Base-by-base conservation (phyloP, 306 rosid genomes). In the Lathyrus oleraceus region DNA sequence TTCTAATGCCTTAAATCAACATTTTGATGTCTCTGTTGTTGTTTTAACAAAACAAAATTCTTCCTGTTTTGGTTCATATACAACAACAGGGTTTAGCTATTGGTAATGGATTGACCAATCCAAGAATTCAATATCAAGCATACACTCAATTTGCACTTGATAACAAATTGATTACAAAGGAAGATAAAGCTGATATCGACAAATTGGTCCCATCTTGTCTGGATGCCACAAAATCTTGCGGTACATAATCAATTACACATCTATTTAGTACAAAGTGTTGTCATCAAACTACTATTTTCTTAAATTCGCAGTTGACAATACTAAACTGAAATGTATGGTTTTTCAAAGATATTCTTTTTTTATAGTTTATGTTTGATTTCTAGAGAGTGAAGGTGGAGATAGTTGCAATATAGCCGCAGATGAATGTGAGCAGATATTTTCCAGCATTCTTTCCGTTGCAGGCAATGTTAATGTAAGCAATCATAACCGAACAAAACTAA, bases 11-110 rank as follows among this genome's bases (percentile, higher is more conserved):
- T 27, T 27, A 27, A 3, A 27, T 27, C 4, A 27, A 27, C 30
- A 4, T 3, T 2, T 27, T 27, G 30, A 27, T 27, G 30, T 4
- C 5, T 27, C 30, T 27, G 30, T 27, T 27, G 30, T 27, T 27
- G 30, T 27, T 27, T 27, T 27, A 4, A 30, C 0, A n/a, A n/a
- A n/a, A n/a, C n/a, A n/a, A n/a, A 20, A 53, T 10, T 2, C 5
- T 2, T 14, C 32, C 4, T 8, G 19, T 16, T 25, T 52, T 8
- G 17, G 43, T 43, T 38, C 4, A 7, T 21, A 3, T 21, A 52
- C 38, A 65, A 71, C 44, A 69, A 67, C 85, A 93, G 96, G 98
- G 98, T 54, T 80, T 90, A 62, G 97, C 97, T n/a, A 94, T 94
- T 40, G 98, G 98, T 10, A 94, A 94, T 44, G 97, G 96, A 12